phyloP scores from a whole-genome alignment of 1,284 basidiomycete species.

The Pseudozyma tsukubaensis region DNA sequence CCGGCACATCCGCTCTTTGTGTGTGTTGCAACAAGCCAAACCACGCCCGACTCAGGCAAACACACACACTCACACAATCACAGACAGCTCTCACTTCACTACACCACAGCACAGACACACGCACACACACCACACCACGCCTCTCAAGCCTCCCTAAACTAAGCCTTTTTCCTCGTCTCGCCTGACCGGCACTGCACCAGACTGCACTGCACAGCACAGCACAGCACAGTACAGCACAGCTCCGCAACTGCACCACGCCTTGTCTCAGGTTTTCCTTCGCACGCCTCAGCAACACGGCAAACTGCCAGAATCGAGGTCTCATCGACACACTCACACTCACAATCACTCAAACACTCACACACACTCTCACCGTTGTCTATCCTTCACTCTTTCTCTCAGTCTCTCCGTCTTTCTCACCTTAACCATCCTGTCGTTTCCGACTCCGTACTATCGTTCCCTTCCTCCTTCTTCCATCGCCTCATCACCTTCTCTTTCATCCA shows the following conservation, averaged over 20 bases:
- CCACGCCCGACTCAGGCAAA: no score
- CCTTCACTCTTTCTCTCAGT: background rate
- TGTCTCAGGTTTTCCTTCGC: background rate
- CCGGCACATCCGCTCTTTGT: no score
- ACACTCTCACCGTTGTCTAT: background rate
- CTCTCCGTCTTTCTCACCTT: background rate
- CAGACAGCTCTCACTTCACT: no score
- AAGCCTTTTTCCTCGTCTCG: background rate
- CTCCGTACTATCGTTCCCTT: background rate
- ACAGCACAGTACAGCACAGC: conserved; percentile 1
- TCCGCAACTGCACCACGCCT: conserved; percentile 4
- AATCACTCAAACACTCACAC: background rate
- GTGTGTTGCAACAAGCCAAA: no score
- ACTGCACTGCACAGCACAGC: background rate
- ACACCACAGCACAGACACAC: no score
- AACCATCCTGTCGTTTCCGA: background rate
- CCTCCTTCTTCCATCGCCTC: background rate
- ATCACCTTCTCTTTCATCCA: background rate
- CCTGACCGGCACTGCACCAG: background rate
- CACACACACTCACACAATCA: no score
- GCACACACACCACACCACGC: no score
- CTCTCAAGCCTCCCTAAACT: no score
- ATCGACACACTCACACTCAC: background rate
- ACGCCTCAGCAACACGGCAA: background rate
- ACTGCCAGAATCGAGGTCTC: background rate